Percentiles rank a stretch among this genome's conserved stretches.
These are phyloP conservation scores for Chenopodium berlandieri DNA, from an alignment of 148 eudicot genomes.

Conservation along the genomic window DNA sequence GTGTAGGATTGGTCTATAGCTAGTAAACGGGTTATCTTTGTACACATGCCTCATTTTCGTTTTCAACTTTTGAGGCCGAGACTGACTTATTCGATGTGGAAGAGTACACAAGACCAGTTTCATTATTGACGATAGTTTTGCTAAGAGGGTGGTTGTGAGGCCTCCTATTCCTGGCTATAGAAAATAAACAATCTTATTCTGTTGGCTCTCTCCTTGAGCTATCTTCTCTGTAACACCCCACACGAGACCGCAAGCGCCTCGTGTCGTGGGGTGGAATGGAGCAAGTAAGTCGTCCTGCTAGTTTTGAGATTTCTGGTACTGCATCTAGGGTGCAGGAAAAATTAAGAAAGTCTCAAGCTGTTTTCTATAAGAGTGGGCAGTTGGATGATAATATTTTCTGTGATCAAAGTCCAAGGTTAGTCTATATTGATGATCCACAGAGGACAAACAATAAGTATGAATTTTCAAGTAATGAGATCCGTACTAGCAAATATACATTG, in stretches of 20 bases:
- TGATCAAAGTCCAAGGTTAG: conserved; percentile 56
- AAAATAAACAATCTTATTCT: conserved; percentile 34
- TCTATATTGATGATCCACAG: conserved; percentile 62
- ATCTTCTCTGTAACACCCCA: conserved; percentile 42
- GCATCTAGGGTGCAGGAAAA: conserved; percentile 44
- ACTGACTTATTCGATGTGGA: conserved; percentile 31
- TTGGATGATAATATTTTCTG: conserved; percentile 57
- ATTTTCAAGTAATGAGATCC: conserved; percentile 73
- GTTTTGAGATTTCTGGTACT: conserved; percentile 49
- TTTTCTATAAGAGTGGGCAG: conserved; percentile 63
- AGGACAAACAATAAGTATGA: conserved; percentile 71
- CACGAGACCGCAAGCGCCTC: conserved; percentile 46
- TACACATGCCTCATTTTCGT: conserved; percentile 32
- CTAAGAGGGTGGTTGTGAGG: conserved; percentile 28
- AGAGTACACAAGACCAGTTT: conserved; percentile 24
- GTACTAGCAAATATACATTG: conserved; percentile 82
- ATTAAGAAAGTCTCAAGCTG: conserved; percentile 46
- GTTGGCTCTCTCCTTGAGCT: conserved; percentile 40
- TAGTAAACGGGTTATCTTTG: conserved; percentile 39
- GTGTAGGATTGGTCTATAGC: conserved; percentile 23
- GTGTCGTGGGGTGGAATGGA: conserved; percentile 85
- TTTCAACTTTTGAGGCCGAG: conserved; percentile 34
- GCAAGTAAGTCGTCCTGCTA: conserved; percentile 30
- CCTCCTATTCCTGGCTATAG: conserved; percentile 25
- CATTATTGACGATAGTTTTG: conserved; percentile 30